A percentile compares a stretch with the other conserved stretches of the same genome.
phyloP scores from a whole-genome alignment of 805 yeast species.

The Myxozyma melibiosi region DNA sequence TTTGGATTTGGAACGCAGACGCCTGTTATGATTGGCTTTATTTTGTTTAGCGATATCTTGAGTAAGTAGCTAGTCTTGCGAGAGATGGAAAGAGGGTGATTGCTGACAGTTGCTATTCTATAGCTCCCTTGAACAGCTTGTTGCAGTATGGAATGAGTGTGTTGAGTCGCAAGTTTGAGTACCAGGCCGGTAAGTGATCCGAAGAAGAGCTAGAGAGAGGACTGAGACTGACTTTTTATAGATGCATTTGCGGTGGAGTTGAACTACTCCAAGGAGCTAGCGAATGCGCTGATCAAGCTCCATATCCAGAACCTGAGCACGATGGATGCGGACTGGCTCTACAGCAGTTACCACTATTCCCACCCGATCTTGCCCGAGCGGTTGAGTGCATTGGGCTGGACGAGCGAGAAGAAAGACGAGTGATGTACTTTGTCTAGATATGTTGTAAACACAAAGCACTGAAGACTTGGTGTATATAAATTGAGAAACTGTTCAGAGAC shows the following conservation, averaged over 20 bases:
- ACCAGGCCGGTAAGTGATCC: constrained; percentile 79
- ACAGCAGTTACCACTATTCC: constrained; percentile 82
- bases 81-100: no score
- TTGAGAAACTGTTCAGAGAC: background rate
- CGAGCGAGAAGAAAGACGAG: constrained; percentile 26
- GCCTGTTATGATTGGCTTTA: constrained; percentile 81
- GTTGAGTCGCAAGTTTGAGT: constrained; percentile 84
- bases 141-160: constrained; percentile 67
- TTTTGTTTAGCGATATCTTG: constrained; percentile 74
- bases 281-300: constrained; percentile 70
- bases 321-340: constrained; percentile 88
- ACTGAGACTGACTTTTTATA: no score
- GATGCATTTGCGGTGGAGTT: constrained; percentile 59
- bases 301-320: constrained; percentile 80
- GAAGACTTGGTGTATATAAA: background rate
- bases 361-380: constrained; percentile 95
- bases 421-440: background rate
- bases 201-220: background rate
- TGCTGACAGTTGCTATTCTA: background rate
- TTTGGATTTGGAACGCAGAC: constrained; percentile 70
- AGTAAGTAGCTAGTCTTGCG: constrained; percentile 1
- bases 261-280: constrained; percentile 70
- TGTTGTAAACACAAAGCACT: background rate
- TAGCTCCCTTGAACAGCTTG: constrained; percentile 70
- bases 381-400: constrained; percentile 64